phyloP scores from a whole-genome alignment of 202 grass and related monocot genomes.

The Saccharum hybrid region DNA sequence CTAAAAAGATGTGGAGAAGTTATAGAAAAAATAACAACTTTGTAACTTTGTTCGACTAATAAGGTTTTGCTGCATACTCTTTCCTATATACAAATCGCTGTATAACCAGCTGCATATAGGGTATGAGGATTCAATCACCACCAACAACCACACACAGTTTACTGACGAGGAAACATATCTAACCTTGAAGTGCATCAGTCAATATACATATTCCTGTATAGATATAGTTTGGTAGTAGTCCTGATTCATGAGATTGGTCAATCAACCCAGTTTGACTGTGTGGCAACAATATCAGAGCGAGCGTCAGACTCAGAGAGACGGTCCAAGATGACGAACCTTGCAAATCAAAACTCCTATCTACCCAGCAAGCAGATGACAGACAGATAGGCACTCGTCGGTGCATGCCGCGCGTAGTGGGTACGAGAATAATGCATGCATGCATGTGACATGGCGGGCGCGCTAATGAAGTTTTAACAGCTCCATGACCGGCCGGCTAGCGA shows the following conservation, averaged over 20 bases:
- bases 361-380: background rate
- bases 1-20: background rate
- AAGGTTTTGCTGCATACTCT: too few species aligned
- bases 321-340: background rate
- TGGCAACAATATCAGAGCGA: background rate
- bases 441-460: background rate
- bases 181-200: too few species aligned
- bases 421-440: background rate
- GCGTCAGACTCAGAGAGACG: background rate
- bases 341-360: background rate
- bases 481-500: background rate
- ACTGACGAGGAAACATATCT: too few species aligned
- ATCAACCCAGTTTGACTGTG: background rate
- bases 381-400: background rate
- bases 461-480: constrained; percentile 1
- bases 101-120: background rate
- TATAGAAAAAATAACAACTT: too few species aligned
- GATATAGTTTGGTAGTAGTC: too few species aligned
- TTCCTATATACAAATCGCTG: too few species aligned
- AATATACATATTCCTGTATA: too few species aligned
- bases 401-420: too few species aligned
- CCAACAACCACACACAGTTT: too few species aligned
- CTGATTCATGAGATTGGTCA: constrained; percentile 2
- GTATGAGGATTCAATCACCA: too few species aligned
- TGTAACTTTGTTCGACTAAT: too few species aligned